Base-by-base conservation (phyloP, 2,329 filamentous ascomycete genomes). In the Colletotrichum endophyticum region DNA sequence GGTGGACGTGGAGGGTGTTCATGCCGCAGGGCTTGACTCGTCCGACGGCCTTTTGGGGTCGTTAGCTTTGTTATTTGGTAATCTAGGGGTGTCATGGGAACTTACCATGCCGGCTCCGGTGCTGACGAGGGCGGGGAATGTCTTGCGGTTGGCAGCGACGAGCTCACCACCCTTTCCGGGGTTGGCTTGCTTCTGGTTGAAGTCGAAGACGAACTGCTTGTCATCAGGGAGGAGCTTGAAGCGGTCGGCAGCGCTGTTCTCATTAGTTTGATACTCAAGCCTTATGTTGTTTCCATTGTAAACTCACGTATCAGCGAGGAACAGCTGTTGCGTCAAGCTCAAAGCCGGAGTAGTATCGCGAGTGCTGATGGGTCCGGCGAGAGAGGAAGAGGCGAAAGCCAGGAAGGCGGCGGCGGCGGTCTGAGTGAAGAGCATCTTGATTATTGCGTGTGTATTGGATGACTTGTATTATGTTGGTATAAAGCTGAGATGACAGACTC, bases 1-100 rank as follows among this genome's bases (percentile, higher is more conserved):
- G 89, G 82, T 91, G 90, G 5, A 89, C 85, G 84, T 91, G 90
- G 22, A 89, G 88, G 9, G 88, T 91, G 85, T 90, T 91, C 83
- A 92, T 89, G 74, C 88, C 90, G 79, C 90, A 92, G 44, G 86
- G 84, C 39, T 86, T 84, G 49, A 92, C 82, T 79, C 88, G 88
- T 56, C 88, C 89, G 9, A 91, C 82, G 4, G 89, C 88, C 66
- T 53, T 53, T 16, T 2, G 1, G 19, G 3, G 9, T 16, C 32
- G 13, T 64, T 7, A 64, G 62, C 25, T 39, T 39, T 7, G 11
- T 63, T 34, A 22, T 13, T 39, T 13, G 34, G 5, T 13, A 2
- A 22, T 39, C 13, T 25, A 5, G 34, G 22, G 3, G 19, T 25
- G 13, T 25, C 27, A 3, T 5, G 30, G 13, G 19, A 25, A 15